Evolutionary conservation across 208 protist species (phyloP).

Genomic region (Acanthamoeba lenticulata): DNA sequence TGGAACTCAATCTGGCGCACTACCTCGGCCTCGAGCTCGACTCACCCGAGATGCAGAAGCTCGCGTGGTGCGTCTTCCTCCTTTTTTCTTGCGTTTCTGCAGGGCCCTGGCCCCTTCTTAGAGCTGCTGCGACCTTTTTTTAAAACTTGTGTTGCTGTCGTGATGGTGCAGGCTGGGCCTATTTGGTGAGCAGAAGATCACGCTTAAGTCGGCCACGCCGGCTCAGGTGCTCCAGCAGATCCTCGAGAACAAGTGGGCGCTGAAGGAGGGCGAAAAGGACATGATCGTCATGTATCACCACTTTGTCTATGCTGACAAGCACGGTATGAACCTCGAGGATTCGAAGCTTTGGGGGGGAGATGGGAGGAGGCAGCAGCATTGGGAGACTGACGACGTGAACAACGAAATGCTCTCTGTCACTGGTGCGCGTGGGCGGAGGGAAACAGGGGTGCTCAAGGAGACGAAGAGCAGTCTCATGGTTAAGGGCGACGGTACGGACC

Average conservation of each 20-base stretch:
- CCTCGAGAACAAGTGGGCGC: conserved; percentile 73
- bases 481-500: conserved; percentile 33
- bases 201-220: conserved; percentile 5
- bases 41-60: conserved; percentile 48
- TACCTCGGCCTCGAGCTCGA: conserved; percentile 33
- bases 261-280: conserved; percentile 73
- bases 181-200: conserved; percentile 49
- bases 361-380: no score
- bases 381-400: no score
- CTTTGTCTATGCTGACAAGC: conserved; percentile 59
- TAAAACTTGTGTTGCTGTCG: no score
- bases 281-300: conserved; percentile 81
- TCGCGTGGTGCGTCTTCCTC: conserved; percentile 5
- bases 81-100: no score
- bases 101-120: background rate
- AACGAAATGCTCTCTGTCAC: background rate
- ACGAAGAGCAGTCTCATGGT: background rate
- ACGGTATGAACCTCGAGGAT: background rate
- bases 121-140: background rate
- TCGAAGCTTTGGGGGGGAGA: conserved; percentile 23
- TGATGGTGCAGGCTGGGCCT: background rate
- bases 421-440: background rate
- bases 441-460: background rate
- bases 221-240: conserved; percentile 59
- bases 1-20: conserved; percentile 59